Percentiles rank a stretch among this genome's conserved stretches.
Evolutionary conservation across 2,329 filamentous ascomycete species (phyloP).

Genomic region (Botrytis galanthina): DNA sequence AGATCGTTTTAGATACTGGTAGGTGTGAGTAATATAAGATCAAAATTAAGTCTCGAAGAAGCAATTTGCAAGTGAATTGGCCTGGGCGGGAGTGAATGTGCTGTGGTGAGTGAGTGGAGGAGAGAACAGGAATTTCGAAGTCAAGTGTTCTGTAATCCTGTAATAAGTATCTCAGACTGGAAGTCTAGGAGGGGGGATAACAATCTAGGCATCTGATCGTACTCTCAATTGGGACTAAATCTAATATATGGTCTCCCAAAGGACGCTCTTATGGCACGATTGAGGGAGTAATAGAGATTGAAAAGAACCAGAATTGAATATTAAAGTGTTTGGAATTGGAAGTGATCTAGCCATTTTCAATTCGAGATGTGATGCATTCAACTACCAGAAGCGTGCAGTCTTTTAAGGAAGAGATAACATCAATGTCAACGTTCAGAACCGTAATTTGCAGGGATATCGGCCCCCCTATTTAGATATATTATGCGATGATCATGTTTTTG

Average conservation of each 20-base stretch:
- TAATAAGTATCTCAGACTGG: not conserved
- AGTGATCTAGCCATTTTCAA: not conserved
- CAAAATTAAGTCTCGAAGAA: not conserved
- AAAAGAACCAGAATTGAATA: not conserved
- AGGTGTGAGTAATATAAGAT: not conserved
- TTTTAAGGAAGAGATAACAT: not conserved
- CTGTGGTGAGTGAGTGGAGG: not conserved
- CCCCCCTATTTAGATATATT: not conserved
- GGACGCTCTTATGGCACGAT: not conserved
- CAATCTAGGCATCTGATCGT: not conserved
- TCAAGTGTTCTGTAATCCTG: not conserved
- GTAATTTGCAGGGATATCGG: not conserved
- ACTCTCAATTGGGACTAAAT: not conserved
- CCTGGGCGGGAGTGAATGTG: not conserved
- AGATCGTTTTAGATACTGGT: not conserved
- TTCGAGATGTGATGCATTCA: not conserved
- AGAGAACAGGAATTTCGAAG: not conserved
- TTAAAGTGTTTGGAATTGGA: not conserved
- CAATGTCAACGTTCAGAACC: not conserved
- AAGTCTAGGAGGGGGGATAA: not conserved
- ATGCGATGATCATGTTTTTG: not conserved
- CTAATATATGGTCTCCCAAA: not conserved
- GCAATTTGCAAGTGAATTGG: not conserved
- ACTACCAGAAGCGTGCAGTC: not conserved
- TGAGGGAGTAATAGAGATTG: not conserved